Base-by-base conservation (phyloP, 805 yeast genomes). In the Lachancea sp. region DNA sequence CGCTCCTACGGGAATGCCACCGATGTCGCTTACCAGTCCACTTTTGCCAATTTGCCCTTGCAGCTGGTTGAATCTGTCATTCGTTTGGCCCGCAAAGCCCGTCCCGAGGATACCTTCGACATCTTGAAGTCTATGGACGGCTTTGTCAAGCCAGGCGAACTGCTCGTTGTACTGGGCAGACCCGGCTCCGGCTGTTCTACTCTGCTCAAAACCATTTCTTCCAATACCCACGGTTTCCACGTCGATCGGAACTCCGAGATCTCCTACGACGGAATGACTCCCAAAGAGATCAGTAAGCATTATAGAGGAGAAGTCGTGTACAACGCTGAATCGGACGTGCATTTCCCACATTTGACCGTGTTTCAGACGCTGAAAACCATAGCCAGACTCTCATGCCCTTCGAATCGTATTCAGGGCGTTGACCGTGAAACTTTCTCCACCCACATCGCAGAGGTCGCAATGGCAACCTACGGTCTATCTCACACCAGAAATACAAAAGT, bases 171-270 rank as follows among this genome's bases (percentile, higher is more conserved):
- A 12, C 62, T 80, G 42, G 88, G 88, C 38, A 71, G 83, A 61
- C 87, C 87, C 1, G 87, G 87, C 53, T 76, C 86, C n/a, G 87
- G 88, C 48, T 80, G 87, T 58, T 72, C 85, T 2, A 79, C 87
- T 0, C 63, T 80, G 36, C 64, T 80, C 51, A 79, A 79, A 51
- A 72, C 83, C 4, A 66, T 79, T 29, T 65, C 80, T 28, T 57
- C 78, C 13, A 74, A 77, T 40, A 75, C 83, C 5, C 73, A 75
- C 52, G 85, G 85, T 45, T 77, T 75, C 56, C 55, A 70, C 23
- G 51, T 79, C 23, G 75, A 67, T 28, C 43, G 58, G 29, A 70
- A 68, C 23, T 69, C 83, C 1, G 46, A 49, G 5, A 65, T 78
- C 23, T 61, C 71, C 8, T 79, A 74, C 56, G 75, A 71, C 50